Percentiles rank a stretch among this genome's conserved stretches.
Conservation (phyloP, 805 yeast species). For the Monosporozyma solicola region DNA sequence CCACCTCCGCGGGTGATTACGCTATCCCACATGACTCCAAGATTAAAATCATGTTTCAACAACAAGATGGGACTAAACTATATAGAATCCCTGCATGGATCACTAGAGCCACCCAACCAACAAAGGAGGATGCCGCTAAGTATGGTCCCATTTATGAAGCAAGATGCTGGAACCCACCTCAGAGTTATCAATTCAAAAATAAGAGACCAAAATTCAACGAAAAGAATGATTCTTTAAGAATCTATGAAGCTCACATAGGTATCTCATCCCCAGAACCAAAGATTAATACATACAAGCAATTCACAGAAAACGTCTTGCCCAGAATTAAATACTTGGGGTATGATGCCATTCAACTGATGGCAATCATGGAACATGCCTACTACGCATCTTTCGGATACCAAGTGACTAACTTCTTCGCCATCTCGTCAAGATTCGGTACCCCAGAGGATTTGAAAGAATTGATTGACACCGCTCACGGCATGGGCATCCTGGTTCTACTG, state of each 20-base stretch:
- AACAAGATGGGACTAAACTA: conserved; percentile 59
- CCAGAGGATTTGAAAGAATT: conserved; percentile 91
- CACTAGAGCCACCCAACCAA: conserved; percentile 68
- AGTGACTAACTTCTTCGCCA: conserved; percentile 85
- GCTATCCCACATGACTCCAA: conserved; percentile 77
- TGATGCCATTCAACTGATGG: conserved; percentile 92
- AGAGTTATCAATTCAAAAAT: conserved; percentile 51
- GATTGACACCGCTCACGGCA: conserved; percentile 82
- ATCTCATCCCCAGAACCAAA: conserved; percentile 86
- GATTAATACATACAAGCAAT: conserved; percentile 78
- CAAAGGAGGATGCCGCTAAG: conserved; percentile 38
- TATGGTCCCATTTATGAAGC: conserved; percentile 58
- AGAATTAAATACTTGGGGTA: conserved; percentile 77
- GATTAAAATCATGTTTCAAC: conserved; percentile 58
- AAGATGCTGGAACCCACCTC: conserved; percentile 83
- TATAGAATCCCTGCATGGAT: conserved; percentile 90
- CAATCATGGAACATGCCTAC: conserved; percentile 97
- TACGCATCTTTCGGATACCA: conserved; percentile 98
- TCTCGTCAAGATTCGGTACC: conserved; percentile 83
- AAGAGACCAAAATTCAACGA: conserved; percentile 46
- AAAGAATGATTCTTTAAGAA: conserved; percentile 46
- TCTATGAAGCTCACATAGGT: conserved; percentile 94
- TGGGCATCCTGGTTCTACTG: conserved; percentile 76
- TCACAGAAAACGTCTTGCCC: conserved; percentile 75
- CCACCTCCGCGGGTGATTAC: conserved; percentile 33